Evolutionary conservation across 306 rosid genomes (phyloP).

Genomic region (Fragaria vesca): DNA sequence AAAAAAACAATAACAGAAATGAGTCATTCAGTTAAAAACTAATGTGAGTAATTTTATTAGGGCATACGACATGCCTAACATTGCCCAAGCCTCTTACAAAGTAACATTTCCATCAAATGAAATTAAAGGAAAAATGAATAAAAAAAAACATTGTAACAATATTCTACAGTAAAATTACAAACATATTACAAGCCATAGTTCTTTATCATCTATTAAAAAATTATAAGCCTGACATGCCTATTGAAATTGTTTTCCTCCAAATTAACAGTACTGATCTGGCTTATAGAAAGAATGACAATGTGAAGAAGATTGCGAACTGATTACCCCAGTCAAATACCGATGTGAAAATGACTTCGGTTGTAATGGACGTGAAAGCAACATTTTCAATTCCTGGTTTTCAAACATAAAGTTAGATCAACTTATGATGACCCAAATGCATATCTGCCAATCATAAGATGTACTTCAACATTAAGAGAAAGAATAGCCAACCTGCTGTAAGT

Average conservation of each 20-base stretch:
- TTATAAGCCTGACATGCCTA: background rate
- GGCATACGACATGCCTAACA: background rate
- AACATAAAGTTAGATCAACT: constrained; percentile 13
- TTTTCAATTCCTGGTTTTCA: constrained; percentile 67
- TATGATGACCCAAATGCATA: background rate
- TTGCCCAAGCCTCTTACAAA: background rate
- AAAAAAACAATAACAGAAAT: background rate
- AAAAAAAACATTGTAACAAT: background rate
- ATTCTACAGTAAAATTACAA: background rate
- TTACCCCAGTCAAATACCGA: constrained; percentile 93
- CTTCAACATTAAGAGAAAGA: background rate
- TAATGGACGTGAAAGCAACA: constrained; percentile 70
- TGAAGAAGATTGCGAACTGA: background rate
- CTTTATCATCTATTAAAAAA: background rate
- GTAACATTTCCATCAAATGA: background rate
- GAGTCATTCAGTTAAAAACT: background rate
- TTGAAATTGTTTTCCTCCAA: background rate
- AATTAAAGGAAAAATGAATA: background rate
- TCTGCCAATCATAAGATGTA: background rate
- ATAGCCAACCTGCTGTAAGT: constrained; percentile 62
- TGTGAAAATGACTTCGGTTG: constrained; percentile 81
- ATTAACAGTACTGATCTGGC: background rate
- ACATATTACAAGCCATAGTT: background rate
- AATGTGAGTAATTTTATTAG: background rate
- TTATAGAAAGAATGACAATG: background rate